Evolutionary conservation across 257 asterid species (phyloP).

Genomic region (Solanum clarkiae): DNA sequence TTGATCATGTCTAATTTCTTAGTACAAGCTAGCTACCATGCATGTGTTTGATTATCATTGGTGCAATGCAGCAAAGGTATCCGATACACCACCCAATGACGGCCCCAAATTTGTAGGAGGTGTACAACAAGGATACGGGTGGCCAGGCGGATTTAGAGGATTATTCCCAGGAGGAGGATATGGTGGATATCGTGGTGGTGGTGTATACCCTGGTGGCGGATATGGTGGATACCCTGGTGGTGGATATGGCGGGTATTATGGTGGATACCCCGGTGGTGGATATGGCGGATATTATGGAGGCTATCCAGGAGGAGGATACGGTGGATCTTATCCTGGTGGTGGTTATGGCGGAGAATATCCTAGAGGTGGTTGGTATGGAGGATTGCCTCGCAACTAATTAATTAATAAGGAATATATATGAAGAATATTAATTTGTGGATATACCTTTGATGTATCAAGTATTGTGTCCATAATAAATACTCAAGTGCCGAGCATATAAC

Average conservation of each 20-base stretch:
- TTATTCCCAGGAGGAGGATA: too few relatives aligned
- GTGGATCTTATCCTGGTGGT: background rate
- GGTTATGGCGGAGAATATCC: background rate
- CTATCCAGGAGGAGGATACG: background rate
- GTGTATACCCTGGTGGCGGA: background rate
- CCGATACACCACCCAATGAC: background rate
- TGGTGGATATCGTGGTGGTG: background rate
- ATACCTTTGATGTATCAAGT: background rate
- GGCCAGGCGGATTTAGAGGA: background rate
- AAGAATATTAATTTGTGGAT: background rate
- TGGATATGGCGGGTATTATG: background rate
- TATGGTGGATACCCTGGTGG: background rate
- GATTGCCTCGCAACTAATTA: background rate
- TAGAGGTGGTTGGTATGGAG: background rate
- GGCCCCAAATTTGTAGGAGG: background rate
- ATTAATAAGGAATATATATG: background rate
- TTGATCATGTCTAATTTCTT: too few relatives aligned
- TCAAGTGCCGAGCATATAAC: background rate
- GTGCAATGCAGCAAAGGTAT: background rate
- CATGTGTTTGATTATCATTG: background rate
- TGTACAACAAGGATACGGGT: background rate
- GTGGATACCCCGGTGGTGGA: background rate
- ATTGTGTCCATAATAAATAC: background rate
- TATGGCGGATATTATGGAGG: background rate
- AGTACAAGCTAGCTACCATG: background rate